These are phyloP conservation scores for Kluyveromyces nonfermentans DNA, from an alignment of 805 yeast species.

Conservation along the genomic window DNA sequence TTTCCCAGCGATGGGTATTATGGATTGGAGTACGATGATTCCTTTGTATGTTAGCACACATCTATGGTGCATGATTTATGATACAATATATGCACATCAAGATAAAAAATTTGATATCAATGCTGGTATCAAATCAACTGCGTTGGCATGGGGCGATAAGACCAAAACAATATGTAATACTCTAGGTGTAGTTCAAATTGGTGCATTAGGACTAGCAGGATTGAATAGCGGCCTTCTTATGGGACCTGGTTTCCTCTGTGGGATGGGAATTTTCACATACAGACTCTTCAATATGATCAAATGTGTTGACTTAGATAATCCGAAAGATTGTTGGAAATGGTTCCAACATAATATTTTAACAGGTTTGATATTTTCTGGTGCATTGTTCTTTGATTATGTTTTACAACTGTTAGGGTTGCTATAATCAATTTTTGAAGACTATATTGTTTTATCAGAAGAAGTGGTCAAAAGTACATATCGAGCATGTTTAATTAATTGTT, in stretches of 20 bases:
- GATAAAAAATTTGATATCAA: conserved; percentile 79
- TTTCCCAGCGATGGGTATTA: conserved; percentile 90
- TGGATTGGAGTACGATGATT: conserved; percentile 65
- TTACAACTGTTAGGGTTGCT: conserved; percentile 31
- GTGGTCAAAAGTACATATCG: background rate
- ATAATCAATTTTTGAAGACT: conserved; percentile 7
- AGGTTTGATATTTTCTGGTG: conserved; percentile 58
- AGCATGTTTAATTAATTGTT: background rate
- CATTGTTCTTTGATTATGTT: conserved; percentile 58
- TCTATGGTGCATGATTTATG: conserved; percentile 93
- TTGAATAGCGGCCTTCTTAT: conserved; percentile 48
- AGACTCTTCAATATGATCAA: conserved; percentile 61
- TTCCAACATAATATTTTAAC: conserved; percentile 72
- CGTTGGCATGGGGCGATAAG: conserved; percentile 83
- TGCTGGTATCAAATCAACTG: conserved; percentile 93
- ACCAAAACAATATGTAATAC: conserved; percentile 62
- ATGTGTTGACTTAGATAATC: conserved; percentile 69
- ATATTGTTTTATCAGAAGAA: background rate
- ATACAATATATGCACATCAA: conserved; percentile 95
- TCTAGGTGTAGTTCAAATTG: conserved; percentile 59
- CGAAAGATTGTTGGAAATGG: conserved; percentile 72
- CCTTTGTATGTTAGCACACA: conserved; percentile 71
- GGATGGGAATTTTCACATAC: conserved; percentile 58
- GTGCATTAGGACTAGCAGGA: conserved; percentile 59
- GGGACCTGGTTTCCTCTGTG: conserved; percentile 78